A percentile compares a stretch with the other conserved stretches of the same genome.
phyloP scores from a whole-genome alignment of 805 yeast genomes.

The Metschnikowia similis region DNA sequence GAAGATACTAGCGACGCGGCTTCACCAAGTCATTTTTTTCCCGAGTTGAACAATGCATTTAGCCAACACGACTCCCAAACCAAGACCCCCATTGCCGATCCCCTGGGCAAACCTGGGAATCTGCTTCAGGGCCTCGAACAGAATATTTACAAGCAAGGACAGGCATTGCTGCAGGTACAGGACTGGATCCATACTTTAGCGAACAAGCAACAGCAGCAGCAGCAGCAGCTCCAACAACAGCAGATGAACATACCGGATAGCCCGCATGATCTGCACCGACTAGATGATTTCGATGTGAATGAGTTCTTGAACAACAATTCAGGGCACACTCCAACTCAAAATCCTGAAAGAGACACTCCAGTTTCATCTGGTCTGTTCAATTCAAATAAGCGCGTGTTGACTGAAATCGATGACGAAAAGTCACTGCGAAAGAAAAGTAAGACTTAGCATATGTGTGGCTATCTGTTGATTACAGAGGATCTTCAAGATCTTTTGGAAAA shows the following conservation, averaged over 20 bases:
- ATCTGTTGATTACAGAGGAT: not conserved
- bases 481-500: constrained; percentile 10
- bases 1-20: constrained; percentile 19
- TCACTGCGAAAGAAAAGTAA: constrained; percentile 1
- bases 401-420: constrained; percentile 12
- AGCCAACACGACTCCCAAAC: not conserved
- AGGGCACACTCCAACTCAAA: constrained; percentile 2
- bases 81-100: not conserved
- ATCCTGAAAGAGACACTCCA: not conserved
- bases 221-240: constrained; percentile 16
- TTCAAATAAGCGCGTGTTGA: constrained; percentile 7
- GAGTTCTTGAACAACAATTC: constrained; percentile 23
- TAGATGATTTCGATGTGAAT: constrained; percentile 32
- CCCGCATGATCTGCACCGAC: constrained; percentile 7
- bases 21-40: constrained; percentile 32
- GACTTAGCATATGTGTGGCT: not conserved
- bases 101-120: not conserved
- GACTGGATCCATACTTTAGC: constrained; percentile 46
- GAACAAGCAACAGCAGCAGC: constrained; percentile 16
- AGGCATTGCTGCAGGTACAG: constrained; percentile 51
- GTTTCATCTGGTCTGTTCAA: not conserved
- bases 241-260: constrained; percentile 8
- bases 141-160: constrained; percentile 46
- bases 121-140: constrained; percentile 38
- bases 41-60: constrained; percentile 25